A percentile compares a stretch with the other conserved stretches of the same genome.
phyloP scores from a whole-genome alignment of 2,329 filamentous ascomycete species.

The Zymoseptoria passerinii region DNA sequence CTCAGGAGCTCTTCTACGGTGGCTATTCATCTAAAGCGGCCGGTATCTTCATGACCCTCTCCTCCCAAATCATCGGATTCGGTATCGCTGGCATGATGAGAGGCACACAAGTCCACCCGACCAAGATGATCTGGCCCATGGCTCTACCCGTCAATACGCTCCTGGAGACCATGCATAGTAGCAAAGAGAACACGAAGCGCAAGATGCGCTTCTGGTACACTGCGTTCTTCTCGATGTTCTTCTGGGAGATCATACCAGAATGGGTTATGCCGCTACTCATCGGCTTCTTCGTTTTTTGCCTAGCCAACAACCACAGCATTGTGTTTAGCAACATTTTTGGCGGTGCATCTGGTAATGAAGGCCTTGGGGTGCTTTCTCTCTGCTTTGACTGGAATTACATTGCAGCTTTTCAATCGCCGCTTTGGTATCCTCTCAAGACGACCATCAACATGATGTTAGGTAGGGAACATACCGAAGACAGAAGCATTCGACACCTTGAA shows the following conservation, averaged over 20 bases:
- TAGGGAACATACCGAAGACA: background rate
- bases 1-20: slow-evolving; percentile 42
- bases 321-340: slow-evolving; percentile 45
- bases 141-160: slow-evolving; percentile 32
- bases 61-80: slow-evolving; percentile 44
- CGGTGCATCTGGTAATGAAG: slow-evolving; percentile 41
- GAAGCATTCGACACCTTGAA: slow-evolving; percentile 30
- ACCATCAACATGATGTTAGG: slow-evolving; percentile 4
- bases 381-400: slow-evolving; percentile 43
- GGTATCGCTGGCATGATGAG: slow-evolving; percentile 43
- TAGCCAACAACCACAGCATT: slow-evolving; percentile 36
- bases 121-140: slow-evolving; percentile 42
- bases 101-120: slow-evolving; percentile 40
- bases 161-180: slow-evolving; percentile 34
- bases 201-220: slow-evolving; percentile 37
- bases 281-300: slow-evolving; percentile 39
- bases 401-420: slow-evolving; percentile 15
- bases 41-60: slow-evolving; percentile 40
- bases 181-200: slow-evolving; percentile 32
- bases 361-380: slow-evolving; percentile 36
- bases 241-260: slow-evolving; percentile 44
- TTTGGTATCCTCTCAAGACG: slow-evolving; percentile 6
- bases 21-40: slow-evolving; percentile 33
- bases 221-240: slow-evolving; percentile 34
- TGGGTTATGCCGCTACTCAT: slow-evolving; percentile 40